phyloP scores from a whole-genome alignment of 768 basidiomycete genomes.

The Coprinopsis sp. region DNA sequence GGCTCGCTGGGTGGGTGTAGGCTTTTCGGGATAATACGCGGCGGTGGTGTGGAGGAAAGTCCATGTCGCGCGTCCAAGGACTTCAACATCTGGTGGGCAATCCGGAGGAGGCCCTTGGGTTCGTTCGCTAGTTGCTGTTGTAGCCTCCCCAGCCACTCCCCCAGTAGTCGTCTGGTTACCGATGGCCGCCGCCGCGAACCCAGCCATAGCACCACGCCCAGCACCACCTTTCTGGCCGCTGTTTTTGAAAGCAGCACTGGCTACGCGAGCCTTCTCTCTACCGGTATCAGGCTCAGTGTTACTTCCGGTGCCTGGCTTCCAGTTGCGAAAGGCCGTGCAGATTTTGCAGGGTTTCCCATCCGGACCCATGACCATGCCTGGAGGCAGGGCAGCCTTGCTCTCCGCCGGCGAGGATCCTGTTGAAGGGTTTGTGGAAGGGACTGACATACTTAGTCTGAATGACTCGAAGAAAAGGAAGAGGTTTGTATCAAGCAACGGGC shows the following conservation, averaged over 20 bases:
- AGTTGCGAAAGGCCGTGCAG: slow-evolving; percentile 76
- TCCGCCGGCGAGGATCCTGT: no score
- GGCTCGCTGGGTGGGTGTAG: slow-evolving; percentile 67
- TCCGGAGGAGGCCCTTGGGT: slow-evolving; percentile 45
- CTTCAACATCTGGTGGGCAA: slow-evolving; percentile 89
- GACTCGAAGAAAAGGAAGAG: no score
- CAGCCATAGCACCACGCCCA: slow-evolving; percentile 23
- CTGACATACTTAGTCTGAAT: no score
- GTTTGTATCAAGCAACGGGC: no score
- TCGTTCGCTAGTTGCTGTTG: slow-evolving; percentile 15
- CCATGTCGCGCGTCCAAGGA: slow-evolving; percentile 92
- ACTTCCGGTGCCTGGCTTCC: slow-evolving; percentile 44
- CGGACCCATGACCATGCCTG: slow-evolving; percentile 84
- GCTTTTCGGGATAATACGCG: slow-evolving; percentile 88
- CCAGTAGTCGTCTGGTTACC: slow-evolving; percentile 2
- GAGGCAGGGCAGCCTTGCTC: slow-evolving; percentile 44
- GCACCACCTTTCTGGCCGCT: background rate
- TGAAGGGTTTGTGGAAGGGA: no score
- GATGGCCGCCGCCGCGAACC: slow-evolving; percentile 18
- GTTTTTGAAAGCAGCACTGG: slow-evolving; percentile 3
- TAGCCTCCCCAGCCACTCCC: background rate
- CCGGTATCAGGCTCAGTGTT: slow-evolving; percentile 23
- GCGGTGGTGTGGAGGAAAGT: slow-evolving; percentile 94
- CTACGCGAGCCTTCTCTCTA: slow-evolving; percentile 13
- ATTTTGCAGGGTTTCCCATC: slow-evolving; percentile 96